phyloP scores from a whole-genome alignment of 2,329 filamentous ascomycete genomes.

The Zymoseptoria brevis region DNA sequence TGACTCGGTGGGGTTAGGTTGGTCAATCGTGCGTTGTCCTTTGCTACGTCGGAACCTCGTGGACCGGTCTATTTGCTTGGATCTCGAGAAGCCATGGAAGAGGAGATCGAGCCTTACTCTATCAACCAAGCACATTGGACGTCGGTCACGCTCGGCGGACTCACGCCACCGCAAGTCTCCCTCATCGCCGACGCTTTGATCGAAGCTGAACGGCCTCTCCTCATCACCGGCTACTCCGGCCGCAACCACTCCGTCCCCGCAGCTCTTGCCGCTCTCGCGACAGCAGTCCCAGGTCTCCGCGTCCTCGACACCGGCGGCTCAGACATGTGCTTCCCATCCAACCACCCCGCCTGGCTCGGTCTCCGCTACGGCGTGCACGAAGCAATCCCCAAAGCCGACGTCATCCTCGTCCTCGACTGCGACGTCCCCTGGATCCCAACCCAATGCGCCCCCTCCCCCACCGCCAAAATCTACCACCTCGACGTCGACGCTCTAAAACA shows the following conservation, averaged over 20 bases:
- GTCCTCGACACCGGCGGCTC: constrained; percentile 70
- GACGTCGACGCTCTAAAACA: constrained; percentile 61
- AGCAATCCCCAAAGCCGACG: constrained; percentile 66
- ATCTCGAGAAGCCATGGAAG: constrained; percentile 75
- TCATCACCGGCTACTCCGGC: constrained; percentile 65
- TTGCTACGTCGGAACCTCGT: constrained; percentile 66
- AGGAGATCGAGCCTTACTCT: constrained; percentile 66
- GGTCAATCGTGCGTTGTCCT: constrained; percentile 75
- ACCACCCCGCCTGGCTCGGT: constrained; percentile 54
- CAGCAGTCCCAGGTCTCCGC: constrained; percentile 59
- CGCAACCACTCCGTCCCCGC: constrained; percentile 56
- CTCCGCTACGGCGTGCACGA: constrained; percentile 68
- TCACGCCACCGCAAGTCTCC: constrained; percentile 47
- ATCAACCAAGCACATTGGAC: constrained; percentile 64
- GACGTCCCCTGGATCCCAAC: constrained; percentile 94
- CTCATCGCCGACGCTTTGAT: constrained; percentile 57
- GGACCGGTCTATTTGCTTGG: constrained; percentile 75
- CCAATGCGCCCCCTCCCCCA: constrained; percentile 50
- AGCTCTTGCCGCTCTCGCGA: constrained; percentile 58
- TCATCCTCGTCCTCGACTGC: constrained; percentile 78
- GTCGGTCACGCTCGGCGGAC: constrained; percentile 58
- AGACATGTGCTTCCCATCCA: constrained; percentile 72
- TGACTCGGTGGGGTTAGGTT: constrained; percentile 34
- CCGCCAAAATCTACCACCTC: constrained; percentile 55
- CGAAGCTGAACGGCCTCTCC: constrained; percentile 55